Evolutionary conservation across 1,284 basidiomycete species (phyloP), one percentile per base, ranked within the genome.

Genomic region (Marasmius fiardii): DNA sequence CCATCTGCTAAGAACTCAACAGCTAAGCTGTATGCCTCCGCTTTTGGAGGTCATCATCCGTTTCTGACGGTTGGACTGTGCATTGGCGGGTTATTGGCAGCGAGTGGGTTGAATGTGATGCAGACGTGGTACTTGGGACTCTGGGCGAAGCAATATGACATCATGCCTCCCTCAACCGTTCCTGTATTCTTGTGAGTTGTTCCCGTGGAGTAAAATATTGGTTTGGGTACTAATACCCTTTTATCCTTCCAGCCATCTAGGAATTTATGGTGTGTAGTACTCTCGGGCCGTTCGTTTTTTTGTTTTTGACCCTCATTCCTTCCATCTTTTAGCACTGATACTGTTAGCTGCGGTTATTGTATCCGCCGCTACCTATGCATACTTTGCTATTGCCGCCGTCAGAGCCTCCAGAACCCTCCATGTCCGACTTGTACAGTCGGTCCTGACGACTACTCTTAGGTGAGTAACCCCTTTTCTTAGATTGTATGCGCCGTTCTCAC

Each of bases 381-480:
- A 44, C 21, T 59, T 48, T 41, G 52, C 64, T 67, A 74, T 26
- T 43, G 62, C 67, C 21, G 57, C 62, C 18, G 67, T 80, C 34
- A 70, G 71, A 23, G 84, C 84, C 1, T 79, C 80, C 1, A 71
- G 75, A 37, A 65, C 64, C 16, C 74, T 87, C 14, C 85, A 86
- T 61, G 61, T 66, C 41, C 65, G 66, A 41, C 74, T 88, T 18
- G 69, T 84, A 16, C 62, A 72, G 11, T 68, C 74, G 6, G 72
- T 86, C 10, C 72, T 86, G 14, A 78, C 78, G 2, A 77, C 83
- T 0, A 83, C 82, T 14, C 67, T 85, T 53, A 72, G 83, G 65
- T 75, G 18, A 21, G 55, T 43, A 47, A 16, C 28, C n/a, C n/a
- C n/a, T n/a, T n/a, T n/a, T n/a, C n/a, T 33, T 21, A n/a, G 43